A percentile compares a stretch with the other conserved stretches of the same genome.
Evolutionary conservation across 495 filamentous ascomycete genomes (phyloP).

Genomic region (Pseudoneurospora amorphoporcata): DNA sequence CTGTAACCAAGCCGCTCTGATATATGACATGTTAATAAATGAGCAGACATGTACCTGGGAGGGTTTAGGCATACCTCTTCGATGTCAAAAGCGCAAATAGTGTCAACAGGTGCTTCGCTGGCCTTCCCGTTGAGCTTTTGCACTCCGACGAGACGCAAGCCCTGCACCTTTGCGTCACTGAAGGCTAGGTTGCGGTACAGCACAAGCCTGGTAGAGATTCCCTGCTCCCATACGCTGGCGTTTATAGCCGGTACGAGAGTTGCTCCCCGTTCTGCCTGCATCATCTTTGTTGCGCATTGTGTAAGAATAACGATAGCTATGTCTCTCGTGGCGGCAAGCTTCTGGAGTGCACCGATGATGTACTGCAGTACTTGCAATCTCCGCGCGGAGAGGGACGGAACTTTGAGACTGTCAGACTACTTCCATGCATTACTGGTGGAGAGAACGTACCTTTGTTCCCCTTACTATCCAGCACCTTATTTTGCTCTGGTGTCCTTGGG

Average conservation of each 20-base stretch:
- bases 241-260: slow-evolving; percentile 64
- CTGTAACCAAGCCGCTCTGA: slow-evolving; percentile 18
- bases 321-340: slow-evolving; percentile 56
- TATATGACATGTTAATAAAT: slow-evolving; percentile 3
- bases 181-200: slow-evolving; percentile 57
- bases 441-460: slow-evolving; percentile 14
- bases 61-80: slow-evolving; percentile 21
- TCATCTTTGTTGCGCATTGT: slow-evolving; percentile 62
- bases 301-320: slow-evolving; percentile 60
- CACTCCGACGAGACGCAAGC: slow-evolving; percentile 30
- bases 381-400: slow-evolving; percentile 22
- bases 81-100: slow-evolving; percentile 32
- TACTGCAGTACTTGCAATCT: slow-evolving; percentile 36
- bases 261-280: slow-evolving; percentile 46
- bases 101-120: slow-evolving; percentile 12
- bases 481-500: slow-evolving; percentile 30
- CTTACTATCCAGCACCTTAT: slow-evolving; percentile 10
- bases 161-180: slow-evolving; percentile 14
- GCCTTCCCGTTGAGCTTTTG: slow-evolving; percentile 36
- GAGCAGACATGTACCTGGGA: slow-evolving; percentile 7
- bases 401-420: slow-evolving; percentile 12
- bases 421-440: neutral
- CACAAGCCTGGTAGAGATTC: slow-evolving; percentile 54
- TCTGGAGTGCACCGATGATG: slow-evolving; percentile 43
- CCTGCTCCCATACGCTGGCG: slow-evolving; percentile 58